Conservation (phyloP, 1,139 yeast species). For the Geotrichum restrictum region DNA sequence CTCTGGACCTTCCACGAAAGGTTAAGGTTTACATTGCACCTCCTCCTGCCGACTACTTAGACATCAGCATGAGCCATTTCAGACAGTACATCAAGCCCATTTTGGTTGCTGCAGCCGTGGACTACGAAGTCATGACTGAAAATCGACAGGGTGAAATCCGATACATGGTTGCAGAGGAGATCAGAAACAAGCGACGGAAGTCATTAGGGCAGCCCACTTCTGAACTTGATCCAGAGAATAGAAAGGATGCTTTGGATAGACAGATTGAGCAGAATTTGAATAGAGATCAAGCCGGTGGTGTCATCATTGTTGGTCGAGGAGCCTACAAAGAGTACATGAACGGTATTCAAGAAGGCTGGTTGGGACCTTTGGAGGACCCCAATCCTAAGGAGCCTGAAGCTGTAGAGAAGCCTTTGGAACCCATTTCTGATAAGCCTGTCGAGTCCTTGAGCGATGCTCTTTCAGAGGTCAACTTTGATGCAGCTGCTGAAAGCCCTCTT, state of each 20-base stretch:
- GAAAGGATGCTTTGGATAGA: constrained; percentile 33
- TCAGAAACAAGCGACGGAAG: constrained; percentile 62
- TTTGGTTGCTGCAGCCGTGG: constrained; percentile 79
- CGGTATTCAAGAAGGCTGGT: constrained; percentile 90
- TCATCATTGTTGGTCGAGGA: constrained; percentile 90
- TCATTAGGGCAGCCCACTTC: constrained; percentile 30
- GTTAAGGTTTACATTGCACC: constrained; percentile 85
- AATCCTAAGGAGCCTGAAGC: constrained; percentile 22
- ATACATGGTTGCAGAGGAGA: constrained; percentile 71
- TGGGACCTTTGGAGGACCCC: constrained; percentile 84
- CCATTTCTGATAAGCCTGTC: constrained; percentile 10
- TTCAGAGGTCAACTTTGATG: constrained; percentile 8
- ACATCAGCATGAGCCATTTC: constrained; percentile 68
- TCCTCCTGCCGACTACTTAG: constrained; percentile 90
- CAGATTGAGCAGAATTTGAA: constrained; percentile 31
- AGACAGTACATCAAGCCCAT: constrained; percentile 82
- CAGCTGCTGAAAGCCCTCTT: too few relatives aligned
- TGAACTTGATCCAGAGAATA: constrained; percentile 26
- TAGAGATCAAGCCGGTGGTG: constrained; percentile 60
- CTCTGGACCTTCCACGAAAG: constrained; percentile 63
- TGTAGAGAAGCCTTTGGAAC: constrained; percentile 4
- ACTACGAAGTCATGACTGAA: constrained; percentile 70
- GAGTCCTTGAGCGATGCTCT: constrained; percentile 16
- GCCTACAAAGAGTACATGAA: constrained; percentile 87
- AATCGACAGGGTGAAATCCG: constrained; percentile 86